phyloP scores from a whole-genome alignment of 495 filamentous ascomycete genomes.

The Usnea hakonensis region DNA sequence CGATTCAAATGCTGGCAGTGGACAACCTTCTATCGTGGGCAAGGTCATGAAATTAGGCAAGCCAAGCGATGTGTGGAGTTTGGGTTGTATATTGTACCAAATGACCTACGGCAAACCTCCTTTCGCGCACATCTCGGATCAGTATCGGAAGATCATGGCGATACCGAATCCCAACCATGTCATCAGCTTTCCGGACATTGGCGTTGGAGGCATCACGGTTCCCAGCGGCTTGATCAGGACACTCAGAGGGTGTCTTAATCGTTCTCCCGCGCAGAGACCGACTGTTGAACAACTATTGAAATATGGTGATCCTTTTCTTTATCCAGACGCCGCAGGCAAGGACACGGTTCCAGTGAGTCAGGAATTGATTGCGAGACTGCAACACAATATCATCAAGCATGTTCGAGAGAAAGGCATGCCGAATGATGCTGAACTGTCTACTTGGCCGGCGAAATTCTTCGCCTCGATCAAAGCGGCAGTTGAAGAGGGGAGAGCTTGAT shows the following conservation, averaged over 20 bases:
- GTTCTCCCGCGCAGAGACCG: slow-evolving; percentile 69
- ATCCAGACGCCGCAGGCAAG: slow-evolving; percentile 60
- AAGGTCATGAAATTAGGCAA: slow-evolving; percentile 95
- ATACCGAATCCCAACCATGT: slow-evolving; percentile 81
- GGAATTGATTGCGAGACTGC: slow-evolving; percentile 66
- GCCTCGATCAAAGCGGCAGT: slow-evolving; percentile 55
- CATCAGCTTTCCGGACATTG: slow-evolving; percentile 72
- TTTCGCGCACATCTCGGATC: slow-evolving; percentile 84
- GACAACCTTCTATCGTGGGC: slow-evolving; percentile 49
- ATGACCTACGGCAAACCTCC: slow-evolving; percentile 92
- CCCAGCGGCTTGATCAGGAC: slow-evolving; percentile 64
- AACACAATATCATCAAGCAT: slow-evolving; percentile 68
- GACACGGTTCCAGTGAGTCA: slow-evolving; percentile 63
- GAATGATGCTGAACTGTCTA: slow-evolving; percentile 59
- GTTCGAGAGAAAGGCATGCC: slow-evolving; percentile 60
- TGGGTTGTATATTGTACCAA: slow-evolving; percentile 95
- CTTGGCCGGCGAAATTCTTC: slow-evolving; percentile 64
- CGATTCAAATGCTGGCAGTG: slow-evolving; percentile 67
- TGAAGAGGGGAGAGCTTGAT: slow-evolving; percentile 38
- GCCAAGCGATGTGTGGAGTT: slow-evolving; percentile 88
- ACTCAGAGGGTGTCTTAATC: slow-evolving; percentile 68
- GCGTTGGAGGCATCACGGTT: slow-evolving; percentile 64
- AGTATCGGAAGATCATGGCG: slow-evolving; percentile 63
- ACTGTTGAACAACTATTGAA: slow-evolving; percentile 69
- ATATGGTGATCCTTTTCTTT: slow-evolving; percentile 68